Evolutionary conservation across 2,329 filamentous ascomycete genomes (phyloP).

Genomic region (Fusarium secorum): DNA sequence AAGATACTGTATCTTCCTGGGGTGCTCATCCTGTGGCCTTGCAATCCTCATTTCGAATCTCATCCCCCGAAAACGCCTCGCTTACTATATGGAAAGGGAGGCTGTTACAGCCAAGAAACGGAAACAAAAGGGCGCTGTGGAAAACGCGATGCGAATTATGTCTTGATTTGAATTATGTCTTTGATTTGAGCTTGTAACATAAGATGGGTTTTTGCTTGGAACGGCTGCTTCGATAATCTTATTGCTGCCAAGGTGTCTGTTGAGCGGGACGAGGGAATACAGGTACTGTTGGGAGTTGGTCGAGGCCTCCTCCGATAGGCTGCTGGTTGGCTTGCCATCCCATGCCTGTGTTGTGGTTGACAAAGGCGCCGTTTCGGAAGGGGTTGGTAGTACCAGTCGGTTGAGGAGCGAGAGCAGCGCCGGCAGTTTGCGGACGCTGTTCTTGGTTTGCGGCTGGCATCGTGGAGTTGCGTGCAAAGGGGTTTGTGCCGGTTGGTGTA

Average conservation of each 20-base stretch:
- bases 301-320: slow-evolving; percentile 81
- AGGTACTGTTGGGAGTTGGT: slow-evolving; percentile 79
- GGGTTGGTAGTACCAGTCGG: slow-evolving; percentile 92
- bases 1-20: background rate
- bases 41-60: slow-evolving; percentile 36
- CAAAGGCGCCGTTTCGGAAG: slow-evolving; percentile 89
- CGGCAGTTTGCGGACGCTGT: slow-evolving; percentile 56
- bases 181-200: slow-evolving; percentile 1
- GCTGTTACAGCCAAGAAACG: slow-evolving; percentile 35
- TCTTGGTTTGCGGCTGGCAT: slow-evolving; percentile 44
- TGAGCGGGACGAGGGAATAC: slow-evolving; percentile 84
- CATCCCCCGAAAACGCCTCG: slow-evolving; percentile 45
- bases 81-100: slow-evolving; percentile 43
- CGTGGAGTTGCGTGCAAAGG: slow-evolving; percentile 60
- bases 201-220: background rate
- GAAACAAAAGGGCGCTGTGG: slow-evolving; percentile 13
- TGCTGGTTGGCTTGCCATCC: slow-evolving; percentile 86
- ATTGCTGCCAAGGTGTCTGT: slow-evolving; percentile 69
- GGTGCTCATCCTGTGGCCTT: slow-evolving; percentile 11
- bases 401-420: slow-evolving; percentile 70
- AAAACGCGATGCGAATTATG: slow-evolving; percentile 13
- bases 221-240: slow-evolving; percentile 11
- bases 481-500: slow-evolving; percentile 65
- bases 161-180: slow-evolving; percentile 1
- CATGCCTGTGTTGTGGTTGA: slow-evolving; percentile 86